A percentile compares a stretch with the other conserved stretches of the same genome.
Conservation (phyloP, 1,284 basidiomycete species). For the Fereydounia khargensis region DNA sequence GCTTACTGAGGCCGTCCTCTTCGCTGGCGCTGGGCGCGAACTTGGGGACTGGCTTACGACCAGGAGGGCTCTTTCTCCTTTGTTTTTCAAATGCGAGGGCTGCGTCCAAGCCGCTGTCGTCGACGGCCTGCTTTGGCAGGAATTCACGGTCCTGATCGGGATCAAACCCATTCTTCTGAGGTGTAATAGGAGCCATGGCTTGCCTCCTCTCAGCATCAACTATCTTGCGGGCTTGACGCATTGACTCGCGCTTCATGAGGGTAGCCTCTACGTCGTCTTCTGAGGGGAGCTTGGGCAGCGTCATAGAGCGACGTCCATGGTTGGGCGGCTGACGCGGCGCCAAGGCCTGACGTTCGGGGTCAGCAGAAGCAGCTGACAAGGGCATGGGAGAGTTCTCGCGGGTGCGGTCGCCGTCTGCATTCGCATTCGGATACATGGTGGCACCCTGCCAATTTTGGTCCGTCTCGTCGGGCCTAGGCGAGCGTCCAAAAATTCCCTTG, state of each 20-base stretch:
- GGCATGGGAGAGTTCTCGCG: not conserved
- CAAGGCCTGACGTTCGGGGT: not conserved
- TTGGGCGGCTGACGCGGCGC: not conserved
- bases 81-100: constrained; percentile 10
- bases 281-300: not conserved
- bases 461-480: constrained; percentile 22
- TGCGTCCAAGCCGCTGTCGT: constrained; percentile 5
- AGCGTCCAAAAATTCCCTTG: constrained; percentile 44
- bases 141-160: constrained; percentile 14
- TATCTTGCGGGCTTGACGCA: constrained; percentile 44
- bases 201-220: constrained; percentile 44
- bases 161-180: constrained; percentile 7
- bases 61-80: constrained; percentile 32
- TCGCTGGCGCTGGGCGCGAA: constrained; percentile 6
- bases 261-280: constrained; percentile 40
- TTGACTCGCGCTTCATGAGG: constrained; percentile 37
- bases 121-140: constrained; percentile 14
- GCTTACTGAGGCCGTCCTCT: constrained; percentile 5
- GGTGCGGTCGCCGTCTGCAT: not conserved
- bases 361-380: too few relatives aligned
- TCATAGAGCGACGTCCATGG: not conserved
- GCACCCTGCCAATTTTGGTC: constrained; percentile 9
- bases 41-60: constrained; percentile 35
- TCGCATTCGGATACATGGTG: not conserved
- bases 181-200: constrained; percentile 12